Evolutionary conservation across 176 grass and related monocot species (phyloP).

Genomic region (Carex cristatella): DNA sequence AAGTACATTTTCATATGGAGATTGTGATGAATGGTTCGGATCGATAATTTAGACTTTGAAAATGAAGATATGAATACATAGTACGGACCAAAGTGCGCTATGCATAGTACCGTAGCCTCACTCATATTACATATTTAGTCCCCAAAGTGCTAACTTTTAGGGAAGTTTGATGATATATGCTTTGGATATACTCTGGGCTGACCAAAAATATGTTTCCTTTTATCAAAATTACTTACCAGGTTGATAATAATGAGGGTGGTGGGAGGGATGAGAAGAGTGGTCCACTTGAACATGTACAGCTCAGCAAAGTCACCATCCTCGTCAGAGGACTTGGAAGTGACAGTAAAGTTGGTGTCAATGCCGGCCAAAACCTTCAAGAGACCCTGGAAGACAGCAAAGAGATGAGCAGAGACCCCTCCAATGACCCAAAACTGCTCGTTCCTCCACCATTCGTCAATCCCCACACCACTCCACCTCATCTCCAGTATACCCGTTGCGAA

Average conservation of each 20-base stretch:
- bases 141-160: neutral
- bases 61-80: no score
- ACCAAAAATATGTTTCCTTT: neutral
- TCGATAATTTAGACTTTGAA: no score
- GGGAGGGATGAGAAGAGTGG: slow-evolving; percentile 71
- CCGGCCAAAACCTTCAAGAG: slow-evolving; percentile 72
- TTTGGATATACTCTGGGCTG: neutral
- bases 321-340: slow-evolving; percentile 67
- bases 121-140: neutral
- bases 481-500: slow-evolving; percentile 81
- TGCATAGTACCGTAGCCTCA: no score
- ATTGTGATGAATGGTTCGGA: no score
- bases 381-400: slow-evolving; percentile 72
- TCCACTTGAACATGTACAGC: slow-evolving; percentile 86
- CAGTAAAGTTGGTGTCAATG: slow-evolving; percentile 77
- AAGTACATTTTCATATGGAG: no score
- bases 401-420: slow-evolving; percentile 70
- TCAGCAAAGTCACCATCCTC: slow-evolving; percentile 65
- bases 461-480: slow-evolving; percentile 86
- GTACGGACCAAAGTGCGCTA: no score
- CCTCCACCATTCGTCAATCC: slow-evolving; percentile 85
- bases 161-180: neutral
- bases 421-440: slow-evolving; percentile 88
- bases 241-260: slow-evolving; percentile 77
- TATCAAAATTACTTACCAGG: slow-evolving; percentile 30